Conservation (phyloP, 345 rosid species). For the Microthlaspi erraticum region DNA sequence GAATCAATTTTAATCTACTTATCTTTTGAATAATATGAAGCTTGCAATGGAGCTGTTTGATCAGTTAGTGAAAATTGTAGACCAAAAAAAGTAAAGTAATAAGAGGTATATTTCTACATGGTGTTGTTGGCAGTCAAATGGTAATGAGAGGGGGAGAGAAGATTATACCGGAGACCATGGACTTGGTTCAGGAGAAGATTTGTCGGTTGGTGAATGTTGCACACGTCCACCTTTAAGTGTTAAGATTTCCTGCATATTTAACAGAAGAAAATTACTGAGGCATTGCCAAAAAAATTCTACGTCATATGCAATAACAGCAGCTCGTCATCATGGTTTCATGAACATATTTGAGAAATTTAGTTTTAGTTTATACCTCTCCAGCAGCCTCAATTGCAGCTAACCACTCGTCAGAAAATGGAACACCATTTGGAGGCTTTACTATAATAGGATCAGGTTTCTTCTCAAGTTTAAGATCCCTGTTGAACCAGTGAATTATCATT, state of each 20-base stretch:
- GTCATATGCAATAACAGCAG: slow-evolving; percentile 5
- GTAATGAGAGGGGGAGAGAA: slow-evolving; percentile 30
- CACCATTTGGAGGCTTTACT: slow-evolving; percentile 64
- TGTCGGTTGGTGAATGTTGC: slow-evolving; percentile 84
- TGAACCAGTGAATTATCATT: slow-evolving; percentile 37
- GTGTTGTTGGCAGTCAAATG: slow-evolving; percentile 10
- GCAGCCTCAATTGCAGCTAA: slow-evolving; percentile 90
- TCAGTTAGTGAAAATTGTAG: not conserved
- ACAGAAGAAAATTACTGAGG: slow-evolving; percentile 22
- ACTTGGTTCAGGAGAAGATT: slow-evolving; percentile 71
- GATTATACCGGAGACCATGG: slow-evolving; percentile 93
- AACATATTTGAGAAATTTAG: not conserved
- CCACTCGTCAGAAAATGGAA: slow-evolving; percentile 97
- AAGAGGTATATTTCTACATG: not conserved
- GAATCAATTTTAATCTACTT: slow-evolving; percentile 3
- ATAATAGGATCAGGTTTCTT: slow-evolving; percentile 50
- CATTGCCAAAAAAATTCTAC: slow-evolving; percentile 10
- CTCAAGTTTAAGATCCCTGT: slow-evolving; percentile 49
- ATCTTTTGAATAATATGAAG: not conserved
- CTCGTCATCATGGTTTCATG: slow-evolving; percentile 12
- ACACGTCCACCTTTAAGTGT: slow-evolving; percentile 84
- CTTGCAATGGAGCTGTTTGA: not conserved
- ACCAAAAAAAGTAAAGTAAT: no score
- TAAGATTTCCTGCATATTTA: slow-evolving; percentile 67
- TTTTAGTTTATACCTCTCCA: slow-evolving; percentile 74